phyloP scores from a whole-genome alignment of 2,329 filamentous ascomycete genomes.

The Zasmidium cellare region DNA sequence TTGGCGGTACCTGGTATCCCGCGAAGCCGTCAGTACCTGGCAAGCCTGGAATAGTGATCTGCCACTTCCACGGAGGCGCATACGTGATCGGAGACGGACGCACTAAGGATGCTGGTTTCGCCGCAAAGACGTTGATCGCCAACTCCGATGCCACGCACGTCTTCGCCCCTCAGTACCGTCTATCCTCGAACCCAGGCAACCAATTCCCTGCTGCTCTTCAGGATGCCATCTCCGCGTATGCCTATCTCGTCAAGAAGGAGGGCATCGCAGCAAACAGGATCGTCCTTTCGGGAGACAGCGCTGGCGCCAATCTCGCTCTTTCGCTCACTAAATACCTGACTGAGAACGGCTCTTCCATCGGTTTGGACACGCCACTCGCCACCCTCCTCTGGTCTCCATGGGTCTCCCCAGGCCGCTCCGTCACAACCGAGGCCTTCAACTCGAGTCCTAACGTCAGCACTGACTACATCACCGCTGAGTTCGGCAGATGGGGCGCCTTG shows the following conservation, averaged over 20 bases:
- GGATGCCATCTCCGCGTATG: constrained; percentile 49
- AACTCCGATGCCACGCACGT: constrained; percentile 39
- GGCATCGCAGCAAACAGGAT: constrained; percentile 43
- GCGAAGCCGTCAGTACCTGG: constrained; percentile 10
- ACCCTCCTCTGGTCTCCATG: constrained; percentile 48
- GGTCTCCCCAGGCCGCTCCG: constrained; percentile 38
- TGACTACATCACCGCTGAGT: constrained; percentile 44
- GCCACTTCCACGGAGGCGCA: constrained; percentile 54
- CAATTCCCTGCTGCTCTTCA: constrained; percentile 54
- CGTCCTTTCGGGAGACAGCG: constrained; percentile 51
- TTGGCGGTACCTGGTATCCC: constrained; percentile 48
- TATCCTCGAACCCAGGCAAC: constrained; percentile 44
- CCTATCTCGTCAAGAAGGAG: constrained; percentile 46
- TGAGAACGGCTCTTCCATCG: constrained; percentile 39
- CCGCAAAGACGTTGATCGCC: constrained; percentile 37
- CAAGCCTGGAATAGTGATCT: constrained; percentile 36
- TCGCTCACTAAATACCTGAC: constrained; percentile 49
- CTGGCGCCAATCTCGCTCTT: constrained; percentile 50
- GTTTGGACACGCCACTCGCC: constrained; percentile 38
- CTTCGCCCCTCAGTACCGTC: constrained; percentile 51
- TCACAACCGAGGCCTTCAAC: constrained; percentile 27
- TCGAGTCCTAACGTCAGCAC: constrained; percentile 37
- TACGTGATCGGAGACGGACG: constrained; percentile 49
- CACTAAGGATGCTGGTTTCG: constrained; percentile 35
- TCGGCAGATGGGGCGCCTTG: constrained; percentile 45